Conservation (phyloP, 768 basidiomycete genomes). For the Lentinula sp. region DNA sequence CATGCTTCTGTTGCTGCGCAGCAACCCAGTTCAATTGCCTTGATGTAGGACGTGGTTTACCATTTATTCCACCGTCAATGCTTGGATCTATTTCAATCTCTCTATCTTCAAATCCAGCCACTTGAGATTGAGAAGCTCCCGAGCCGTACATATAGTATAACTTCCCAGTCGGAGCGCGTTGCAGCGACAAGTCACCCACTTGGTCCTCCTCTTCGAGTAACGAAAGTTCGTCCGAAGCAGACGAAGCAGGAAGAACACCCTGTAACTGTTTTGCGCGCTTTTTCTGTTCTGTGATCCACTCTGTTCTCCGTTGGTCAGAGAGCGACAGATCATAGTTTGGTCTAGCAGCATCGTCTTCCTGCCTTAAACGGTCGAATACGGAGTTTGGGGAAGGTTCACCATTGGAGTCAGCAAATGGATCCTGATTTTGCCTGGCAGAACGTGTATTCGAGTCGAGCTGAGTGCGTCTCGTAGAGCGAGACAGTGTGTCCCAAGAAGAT, state of each 20-base stretch:
- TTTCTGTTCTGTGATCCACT: constrained; percentile 83
- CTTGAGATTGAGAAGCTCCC: constrained; percentile 40
- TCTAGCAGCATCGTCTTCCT: constrained; percentile 39
- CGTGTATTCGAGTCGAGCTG: constrained; percentile 2
- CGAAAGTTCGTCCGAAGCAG: constrained; percentile 45
- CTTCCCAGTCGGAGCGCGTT: constrained; percentile 61
- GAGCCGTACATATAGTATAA: constrained; percentile 72
- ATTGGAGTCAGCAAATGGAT: constrained; percentile 24
- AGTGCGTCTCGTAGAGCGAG: constrained; percentile 4
- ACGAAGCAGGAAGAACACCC: constrained; percentile 51
- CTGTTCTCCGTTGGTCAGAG: constrained; percentile 62
- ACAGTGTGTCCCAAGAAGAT: constrained; percentile 14
- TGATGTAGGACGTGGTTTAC: constrained; percentile 51
- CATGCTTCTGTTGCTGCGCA: constrained; percentile 34
- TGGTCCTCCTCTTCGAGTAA: constrained; percentile 29
- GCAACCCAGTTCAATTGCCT: constrained; percentile 65
- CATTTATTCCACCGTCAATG: constrained; percentile 23
- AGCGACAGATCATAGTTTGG: constrained; percentile 37
- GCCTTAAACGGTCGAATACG: constrained; percentile 53
- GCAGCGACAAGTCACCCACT: constrained; percentile 55
- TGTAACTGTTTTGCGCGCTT: constrained; percentile 56
- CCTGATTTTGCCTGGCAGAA: constrained; percentile 7
- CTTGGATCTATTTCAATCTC: constrained; percentile 23
- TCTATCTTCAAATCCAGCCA: constrained; percentile 43
- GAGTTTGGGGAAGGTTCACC: constrained; percentile 26